Evolutionary conservation across 2,329 filamentous ascomycete genomes (phyloP), one percentile per base, ranked within the genome.

Genomic region (Macrophomina pseudophaseolina): DNA sequence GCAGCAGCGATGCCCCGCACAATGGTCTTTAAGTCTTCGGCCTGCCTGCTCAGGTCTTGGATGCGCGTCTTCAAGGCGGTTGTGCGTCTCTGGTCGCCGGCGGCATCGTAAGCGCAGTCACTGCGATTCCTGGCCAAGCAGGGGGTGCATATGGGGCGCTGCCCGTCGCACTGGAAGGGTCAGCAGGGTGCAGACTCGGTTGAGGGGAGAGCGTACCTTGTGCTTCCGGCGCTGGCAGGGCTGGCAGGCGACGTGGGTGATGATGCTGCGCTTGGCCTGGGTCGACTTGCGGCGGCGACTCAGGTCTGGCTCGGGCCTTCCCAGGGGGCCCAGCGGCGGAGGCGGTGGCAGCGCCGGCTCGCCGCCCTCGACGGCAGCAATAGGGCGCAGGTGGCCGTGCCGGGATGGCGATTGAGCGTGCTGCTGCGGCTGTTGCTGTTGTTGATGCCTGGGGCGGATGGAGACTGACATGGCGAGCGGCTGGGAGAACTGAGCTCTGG

Each of bases 51-150:
- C 49, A 67, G 49, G 35, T 62, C 52, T 23, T 64, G 32, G n/a
- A 70, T 69, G 23, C 64, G 48, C n/a, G 66, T 23, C 48, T 70
- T 71, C 12, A 71, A 53, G 12, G 68, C 64, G 16, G 66, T 32
- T 7, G 69, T 70, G 48, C 69, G 62, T 33, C 69, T 42, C 56
- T 69, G 67, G 48, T 71, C 69, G 14, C 67, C 59, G 6, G 49
- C 54, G 14, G 52, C 52, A 58, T 71, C 69, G 69, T 71, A 71
- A 16, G 42, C n/a, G 62, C 69, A 71, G 12, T 70, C 64, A 8
- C 46, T 38, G 11, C 66, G 60, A 16, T 68, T 70, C 23, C 46
- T 67, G 8, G 30, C 32, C 18, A 28, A 16, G 60, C 69, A 71
- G 2, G 68, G 51, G 30, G 59, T 58, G 32, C 69, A 71, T 11